Base-by-base conservation (phyloP, 2,329 filamentous ascomycete genomes). In the Scedosporium dehoogii region DNA sequence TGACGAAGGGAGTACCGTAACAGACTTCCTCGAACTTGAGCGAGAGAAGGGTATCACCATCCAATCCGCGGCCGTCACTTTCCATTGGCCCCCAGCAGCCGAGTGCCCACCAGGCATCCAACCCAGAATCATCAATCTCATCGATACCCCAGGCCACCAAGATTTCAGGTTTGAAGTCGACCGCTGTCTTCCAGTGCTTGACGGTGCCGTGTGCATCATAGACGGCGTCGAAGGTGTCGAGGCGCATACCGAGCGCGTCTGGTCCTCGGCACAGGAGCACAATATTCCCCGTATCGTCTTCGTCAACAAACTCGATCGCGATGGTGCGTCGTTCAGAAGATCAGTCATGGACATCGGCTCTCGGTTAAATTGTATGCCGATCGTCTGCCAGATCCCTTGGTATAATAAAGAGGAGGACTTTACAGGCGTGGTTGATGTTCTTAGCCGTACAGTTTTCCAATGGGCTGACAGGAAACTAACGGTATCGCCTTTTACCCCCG, bases 141-240 rank as follows among this genome's bases (percentile, higher is more conserved):
- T 99, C 64, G 94, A 99, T 72, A 97, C 94, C 0, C 94, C 94
- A 2, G 94, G 94, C 1, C 94, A 99, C 71, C 92, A 96, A 23
- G 94, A 99, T 73, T 99, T 99, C 69, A 92, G 93, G 0, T 97
- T 97, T 70, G 94, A 99, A 73, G 94, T 97, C 2, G 83, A 97
- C 67, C 86, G 94, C 12, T 97, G 93, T 38, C 79, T 97, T 6
- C 87, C 91, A 21, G 89, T 96, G 41, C 81, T 96, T 0, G 92
- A 96, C 70, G 92, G 92, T 4, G 91, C 91, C 1, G 87, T 96
- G n/a, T 96, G 91, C 69, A 92, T 96, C 69, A 85, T 96, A 6
- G 92, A 96, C 71, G 92, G 90, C 0, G 92, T 96, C 44, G 92
- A 93, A 64, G 92, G 92, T 1, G 94, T 99, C 23, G 94, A 99